phyloP scores from a whole-genome alignment of 2,329 filamentous ascomycete species.

The Talaromyces pinophilus region DNA sequence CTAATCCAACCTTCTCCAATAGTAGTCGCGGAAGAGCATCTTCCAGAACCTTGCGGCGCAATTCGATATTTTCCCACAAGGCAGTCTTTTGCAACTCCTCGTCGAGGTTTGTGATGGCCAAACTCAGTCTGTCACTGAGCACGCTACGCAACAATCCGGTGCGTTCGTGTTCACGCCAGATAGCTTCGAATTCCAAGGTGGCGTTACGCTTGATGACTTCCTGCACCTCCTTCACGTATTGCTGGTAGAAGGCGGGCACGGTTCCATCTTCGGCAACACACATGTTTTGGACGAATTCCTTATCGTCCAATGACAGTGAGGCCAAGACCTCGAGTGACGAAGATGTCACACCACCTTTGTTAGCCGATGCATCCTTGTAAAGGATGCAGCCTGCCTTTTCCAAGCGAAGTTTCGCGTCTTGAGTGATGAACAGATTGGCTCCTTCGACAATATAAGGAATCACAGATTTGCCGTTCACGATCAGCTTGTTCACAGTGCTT shows the following conservation, averaged over 20 bases:
- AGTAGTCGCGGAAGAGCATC: conserved; percentile 86
- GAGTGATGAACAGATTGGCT: conserved; percentile 97
- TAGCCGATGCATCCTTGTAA: conserved; percentile 97
- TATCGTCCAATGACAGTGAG: conserved; percentile 89
- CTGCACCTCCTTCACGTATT: conserved; percentile 91
- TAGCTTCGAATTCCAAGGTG: conserved; percentile 91
- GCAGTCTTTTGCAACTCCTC: conserved; percentile 94
- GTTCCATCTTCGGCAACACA: conserved; percentile 76
- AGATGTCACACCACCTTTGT: conserved; percentile 97
- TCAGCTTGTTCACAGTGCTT: conserved; percentile 80
- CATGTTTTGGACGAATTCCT: conserved; percentile 88
- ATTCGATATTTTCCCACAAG: conserved; percentile 79
- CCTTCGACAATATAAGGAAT: conserved; percentile 97
- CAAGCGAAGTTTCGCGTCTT: conserved; percentile 92
- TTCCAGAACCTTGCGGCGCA: conserved; percentile 74
- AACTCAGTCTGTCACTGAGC: conserved; percentile 86
- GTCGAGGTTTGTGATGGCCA: conserved; percentile 93
- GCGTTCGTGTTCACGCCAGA: conserved; percentile 89
- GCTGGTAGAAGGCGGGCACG: conserved; percentile 85
- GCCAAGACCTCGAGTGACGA: conserved; percentile 96
- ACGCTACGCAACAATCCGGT: conserved; percentile 78
- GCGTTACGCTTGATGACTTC: conserved; percentile 89
- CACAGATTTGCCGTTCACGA: conserved; percentile 80
- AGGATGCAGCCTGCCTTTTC: conserved; percentile 93
- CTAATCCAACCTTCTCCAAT: conserved; percentile 84